Base-by-base conservation (phyloP, 305 asterid species). In the Ajuga reptans region DNA sequence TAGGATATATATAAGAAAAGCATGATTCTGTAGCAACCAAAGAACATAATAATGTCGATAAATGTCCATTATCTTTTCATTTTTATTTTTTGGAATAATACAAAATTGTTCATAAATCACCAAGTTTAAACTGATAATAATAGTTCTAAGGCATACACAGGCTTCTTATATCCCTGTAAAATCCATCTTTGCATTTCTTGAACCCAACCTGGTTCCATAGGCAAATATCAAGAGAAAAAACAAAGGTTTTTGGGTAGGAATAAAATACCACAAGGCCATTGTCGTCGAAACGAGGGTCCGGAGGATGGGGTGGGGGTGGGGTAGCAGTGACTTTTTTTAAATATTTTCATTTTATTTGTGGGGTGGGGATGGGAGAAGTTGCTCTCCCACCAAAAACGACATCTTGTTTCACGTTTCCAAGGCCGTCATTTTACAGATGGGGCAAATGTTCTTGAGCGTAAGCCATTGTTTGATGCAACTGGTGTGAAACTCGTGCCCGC, bases 401-500 rank as follows among this genome's bases (percentile, higher is more conserved):
- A 5, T 53, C 36, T 16, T 1, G 5, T 21, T 46, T 70, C 67
- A 66, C 10, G 75, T 66, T 24, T 63, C 53, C 84, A 84, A 69
- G 68, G 78, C 86, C 3, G 81, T 72, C 64, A 14, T 84, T 80
- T 84, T 84, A 43, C 89, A 84, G 73, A 84, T 76, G 61, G 86
- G 86, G 65, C 86, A 84, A 0, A 81, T 61, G 67, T 84, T 84
- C 80, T 84, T 84, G 59, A 75, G 53, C 10, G 64, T 59, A n/a
- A 84, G 77, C 89, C 89, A 84, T 71, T 77, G 83, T 46, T 77
- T 76, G 83, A 84, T 64, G 80, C 89, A 84, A 10, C 17, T 39
- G 4, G 76, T 45, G 17, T 84, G 89, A 51, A 84, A 84, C 73
- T 82, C 89, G 14, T 84, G 89, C 66, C 77, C 79, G 21, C 86